Conservation (phyloP, 1,139 yeast genomes). For the Scheffersomyces titani region DNA sequence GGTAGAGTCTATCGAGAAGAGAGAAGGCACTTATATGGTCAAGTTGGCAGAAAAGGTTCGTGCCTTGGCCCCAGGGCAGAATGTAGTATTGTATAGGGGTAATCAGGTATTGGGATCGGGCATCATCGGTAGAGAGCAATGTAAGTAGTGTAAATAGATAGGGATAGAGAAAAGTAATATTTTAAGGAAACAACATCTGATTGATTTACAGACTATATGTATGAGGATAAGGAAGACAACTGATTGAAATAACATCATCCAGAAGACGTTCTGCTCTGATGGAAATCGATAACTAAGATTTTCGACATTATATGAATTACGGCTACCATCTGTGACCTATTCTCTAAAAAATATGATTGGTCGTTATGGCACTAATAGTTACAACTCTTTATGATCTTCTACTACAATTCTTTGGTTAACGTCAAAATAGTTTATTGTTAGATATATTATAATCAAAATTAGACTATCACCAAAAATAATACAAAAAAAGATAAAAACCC, state of each 20-base stretch:
- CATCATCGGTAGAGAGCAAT: constrained; percentile 20
- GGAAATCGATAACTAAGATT: no score
- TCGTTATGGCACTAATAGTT: no score
- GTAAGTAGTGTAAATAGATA: not conserved
- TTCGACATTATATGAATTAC: no score
- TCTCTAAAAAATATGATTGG: no score
- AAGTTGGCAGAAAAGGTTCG: constrained; percentile 47
- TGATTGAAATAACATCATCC: no score
- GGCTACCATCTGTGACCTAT: no score
- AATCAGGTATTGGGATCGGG: constrained; percentile 83
- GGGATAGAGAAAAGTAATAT: not conserved
- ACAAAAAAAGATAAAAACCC: constrained; percentile 2
- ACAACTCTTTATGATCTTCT: no score
- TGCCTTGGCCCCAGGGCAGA: constrained; percentile 92
- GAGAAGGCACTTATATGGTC: constrained; percentile 22
- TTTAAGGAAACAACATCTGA: no score
- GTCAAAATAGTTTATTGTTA: not conserved
- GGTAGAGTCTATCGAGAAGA: constrained; percentile 18
- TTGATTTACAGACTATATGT: no score
- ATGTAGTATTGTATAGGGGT: constrained; percentile 67
- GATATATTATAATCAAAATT: not conserved
- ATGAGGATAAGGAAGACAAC: no score
- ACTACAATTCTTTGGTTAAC: not conserved
- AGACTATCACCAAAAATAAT: constrained; percentile 2
- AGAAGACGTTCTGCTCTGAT: no score